Evolutionary conservation across 1,284 basidiomycete genomes (phyloP), one percentile per base, ranked within the genome.

Genomic region (Meira nashicola): DNA sequence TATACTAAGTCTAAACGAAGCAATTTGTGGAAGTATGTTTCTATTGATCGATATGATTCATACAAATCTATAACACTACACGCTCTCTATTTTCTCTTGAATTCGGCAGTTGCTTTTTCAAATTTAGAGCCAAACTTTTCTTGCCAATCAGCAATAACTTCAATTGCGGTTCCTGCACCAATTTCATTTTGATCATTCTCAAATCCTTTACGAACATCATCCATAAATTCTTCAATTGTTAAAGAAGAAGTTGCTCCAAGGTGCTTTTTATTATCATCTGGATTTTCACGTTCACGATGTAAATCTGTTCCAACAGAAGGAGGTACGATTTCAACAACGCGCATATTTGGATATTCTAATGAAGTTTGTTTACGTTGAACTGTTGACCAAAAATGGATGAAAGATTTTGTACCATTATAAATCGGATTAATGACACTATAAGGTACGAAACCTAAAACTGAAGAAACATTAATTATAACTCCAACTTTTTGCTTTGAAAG

Each of bases 201-300:
- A 23, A 73, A 38, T 1, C 69, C 72, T 23, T 63, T 65, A 11
- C 58, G 52, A 1, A 74, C 46, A 14, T 72, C 66, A 7, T 66
- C 63, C 64, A 74, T 74, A 55, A 74, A 74, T 51, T 74, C 69
- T 55, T 74, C 66, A 12, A 72, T 54, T 9, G 70, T 72, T 19
- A 74, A 46, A 39, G 63, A 62, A 49, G 58, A 62, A 33, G 40
- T 44, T 7, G 71, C 61, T 12, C 71, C 71, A 9, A 66, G 58
- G 39, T 73, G 65, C 52, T 74, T 73, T 60, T 74, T 74, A 63
- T 74, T 74, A 56, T 74, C 73, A 47, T 71, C 67, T 33, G 68
- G 69, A 47, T 70, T 66, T 47, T 62, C 62, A 11, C 68, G 50
- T 44, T 70, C 68, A 9, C 74, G 62, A 47, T 73, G 70, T 25